Base-by-base conservation (phyloP, 1,139 yeast genomes). In the Saccharomyces pastorianus region DNA sequence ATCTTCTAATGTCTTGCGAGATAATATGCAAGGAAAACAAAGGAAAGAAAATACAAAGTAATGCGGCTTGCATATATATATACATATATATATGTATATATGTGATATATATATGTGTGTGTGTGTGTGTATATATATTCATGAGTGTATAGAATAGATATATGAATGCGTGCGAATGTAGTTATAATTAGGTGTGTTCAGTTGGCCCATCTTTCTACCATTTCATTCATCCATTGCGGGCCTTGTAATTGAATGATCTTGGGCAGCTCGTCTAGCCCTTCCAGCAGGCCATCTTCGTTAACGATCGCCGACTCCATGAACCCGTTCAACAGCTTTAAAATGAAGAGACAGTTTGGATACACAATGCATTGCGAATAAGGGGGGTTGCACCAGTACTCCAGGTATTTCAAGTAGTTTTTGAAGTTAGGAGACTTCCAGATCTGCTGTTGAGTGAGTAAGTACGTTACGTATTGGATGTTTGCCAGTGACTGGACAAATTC, bases 401-500 rank as follows among this genome's bases (percentile, higher is more conserved):
- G 71, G 62, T 85, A 85, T 28, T 79, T 73, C 56, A 85, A 68
- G 62, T 85, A 85, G 58, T 80, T 80, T 29, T 84, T 71, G 61
- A 85, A 85, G 50, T 59, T 58, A 2, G 67, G 66, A 49, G 64
- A 67, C 73, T 74, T 50, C 77, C 79, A 65, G 78, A 83, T 53
- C 49, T 57, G 61, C 49, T 64, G 65, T 76, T 78, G 56, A 77
- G 75, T 64, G 75, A 81, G 56, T n/a, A 85, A 71, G 63, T 81
- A 84, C 58, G 83, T 81, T 53, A 85, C 73, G 64, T 85, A 85
- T 61, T 83, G 91, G 53, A 84, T 77, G 64, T 85, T 85, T 17
- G 88, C 81, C 41, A 85, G 71, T n/a, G 91, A 83, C 68, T 85
- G 93, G 3, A 85, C 88, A 68, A 85, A 85, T 73, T 85, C 91